Conservation (phyloP, 495 filamentous ascomycete genomes). For the Penicillium macrosclerotiorum region DNA sequence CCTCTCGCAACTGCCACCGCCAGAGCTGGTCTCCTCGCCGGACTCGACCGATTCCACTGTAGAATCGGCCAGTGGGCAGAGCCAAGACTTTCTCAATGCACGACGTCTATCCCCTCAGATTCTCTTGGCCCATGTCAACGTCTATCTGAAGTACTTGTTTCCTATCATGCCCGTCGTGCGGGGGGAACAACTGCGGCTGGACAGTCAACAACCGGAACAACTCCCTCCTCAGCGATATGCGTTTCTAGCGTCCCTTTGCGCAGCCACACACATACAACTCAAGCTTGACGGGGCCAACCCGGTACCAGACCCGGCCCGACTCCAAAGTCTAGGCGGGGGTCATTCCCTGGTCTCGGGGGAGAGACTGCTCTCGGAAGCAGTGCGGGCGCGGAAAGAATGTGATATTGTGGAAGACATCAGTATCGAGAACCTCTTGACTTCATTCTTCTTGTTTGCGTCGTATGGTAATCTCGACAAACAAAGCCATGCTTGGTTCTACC, state of each 20-base stretch:
- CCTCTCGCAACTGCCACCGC: slow-evolving; percentile 27
- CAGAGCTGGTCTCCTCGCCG: slow-evolving; percentile 42
- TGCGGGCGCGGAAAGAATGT: slow-evolving; percentile 71
- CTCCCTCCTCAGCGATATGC: slow-evolving; percentile 72
- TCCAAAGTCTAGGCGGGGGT: slow-evolving; percentile 52
- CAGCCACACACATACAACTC: slow-evolving; percentile 83
- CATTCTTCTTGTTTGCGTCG: slow-evolving; percentile 76
- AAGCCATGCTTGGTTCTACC: slow-evolving; percentile 58
- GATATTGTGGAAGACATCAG: slow-evolving; percentile 63
- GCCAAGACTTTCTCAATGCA: slow-evolving; percentile 15
- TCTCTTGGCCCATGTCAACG: slow-evolving; percentile 43
- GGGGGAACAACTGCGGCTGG: slow-evolving; percentile 62
- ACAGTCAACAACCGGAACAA: slow-evolving; percentile 56
- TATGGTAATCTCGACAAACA: slow-evolving; percentile 63
- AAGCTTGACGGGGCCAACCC: slow-evolving; percentile 52
- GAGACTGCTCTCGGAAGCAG: slow-evolving; percentile 67
- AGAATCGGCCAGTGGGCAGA: slow-evolving; percentile 22
- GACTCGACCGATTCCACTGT: slow-evolving; percentile 36
- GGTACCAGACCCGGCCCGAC: slow-evolving; percentile 51
- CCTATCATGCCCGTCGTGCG: slow-evolving; percentile 80
- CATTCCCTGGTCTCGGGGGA: slow-evolving; percentile 38
- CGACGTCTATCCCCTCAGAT: slow-evolving; percentile 35
- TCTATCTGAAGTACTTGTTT: slow-evolving; percentile 64
- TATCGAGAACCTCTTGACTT: slow-evolving; percentile 69
- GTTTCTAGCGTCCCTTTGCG: slow-evolving; percentile 73